Evolutionary conservation across 1,284 basidiomycete species (phyloP).

Genomic region (Ustilago xerochloae): DNA sequence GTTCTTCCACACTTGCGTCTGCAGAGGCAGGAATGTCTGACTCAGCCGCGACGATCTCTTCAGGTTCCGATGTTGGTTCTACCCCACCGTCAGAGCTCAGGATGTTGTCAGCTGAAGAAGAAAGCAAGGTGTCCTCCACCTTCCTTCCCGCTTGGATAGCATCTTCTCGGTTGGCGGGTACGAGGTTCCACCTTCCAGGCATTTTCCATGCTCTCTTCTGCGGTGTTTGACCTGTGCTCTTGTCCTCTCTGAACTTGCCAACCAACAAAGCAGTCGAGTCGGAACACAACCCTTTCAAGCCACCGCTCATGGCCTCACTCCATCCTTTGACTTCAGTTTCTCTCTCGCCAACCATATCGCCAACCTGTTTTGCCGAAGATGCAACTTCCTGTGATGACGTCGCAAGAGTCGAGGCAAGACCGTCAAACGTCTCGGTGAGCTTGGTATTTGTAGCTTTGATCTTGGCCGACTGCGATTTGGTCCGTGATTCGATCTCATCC

Average conservation of each 20-base stretch:
- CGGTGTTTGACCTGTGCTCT: conserved; percentile 55
- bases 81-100: conserved; percentile 13
- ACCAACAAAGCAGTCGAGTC: conserved; percentile 32
- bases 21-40: not conserved
- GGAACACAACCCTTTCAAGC: conserved; percentile 11
- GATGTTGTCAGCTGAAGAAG: conserved; percentile 1
- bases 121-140: conserved; percentile 13
- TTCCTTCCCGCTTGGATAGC: conserved; percentile 46
- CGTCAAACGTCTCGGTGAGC: conserved; percentile 34
- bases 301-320: conserved; percentile 10
- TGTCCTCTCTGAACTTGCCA: conserved; percentile 27
- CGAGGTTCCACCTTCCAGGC: conserved; percentile 42
- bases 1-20: not conserved
- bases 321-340: conserved; percentile 8
- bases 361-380: not conserved
- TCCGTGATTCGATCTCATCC: conserved; percentile 26
- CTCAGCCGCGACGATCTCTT: not conserved
- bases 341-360: conserved; percentile 3
- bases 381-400: conserved; percentile 10
- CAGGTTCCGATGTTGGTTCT: conserved; percentile 5
- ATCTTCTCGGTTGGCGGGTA: conserved; percentile 40
- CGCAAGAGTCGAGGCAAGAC: conserved; percentile 3
- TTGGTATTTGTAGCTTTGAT: conserved; percentile 39
- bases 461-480: conserved; percentile 36
- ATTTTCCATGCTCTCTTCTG: conserved; percentile 47